A percentile compares a stretch with the other conserved stretches of the same genome.
Conservation (phyloP, 2,329 filamentous ascomycete genomes). For the Scedosporium aurantiacum region DNA sequence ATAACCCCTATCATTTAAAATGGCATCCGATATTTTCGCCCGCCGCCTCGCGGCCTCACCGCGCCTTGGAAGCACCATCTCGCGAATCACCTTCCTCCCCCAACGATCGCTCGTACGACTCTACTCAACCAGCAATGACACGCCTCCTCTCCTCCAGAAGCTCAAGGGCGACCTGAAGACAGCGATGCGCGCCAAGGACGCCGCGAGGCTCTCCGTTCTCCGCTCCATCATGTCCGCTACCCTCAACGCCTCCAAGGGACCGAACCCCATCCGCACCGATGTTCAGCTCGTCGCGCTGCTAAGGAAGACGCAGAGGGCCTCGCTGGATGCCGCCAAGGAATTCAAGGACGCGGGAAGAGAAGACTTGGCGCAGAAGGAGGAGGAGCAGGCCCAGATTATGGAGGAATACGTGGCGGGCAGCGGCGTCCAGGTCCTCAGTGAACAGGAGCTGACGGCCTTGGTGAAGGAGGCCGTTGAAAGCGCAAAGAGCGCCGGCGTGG, state of each 20-base stretch:
- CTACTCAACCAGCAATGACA: slow-evolving; percentile 22
- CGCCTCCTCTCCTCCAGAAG: slow-evolving; percentile 38
- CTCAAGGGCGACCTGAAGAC: slow-evolving; percentile 52
- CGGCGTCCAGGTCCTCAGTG: slow-evolving; percentile 45
- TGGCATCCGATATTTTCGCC: not conserved
- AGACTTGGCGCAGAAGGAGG: slow-evolving; percentile 62
- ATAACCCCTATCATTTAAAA: not conserved
- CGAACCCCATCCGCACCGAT: slow-evolving; percentile 58
- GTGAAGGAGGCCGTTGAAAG: slow-evolving; percentile 41
- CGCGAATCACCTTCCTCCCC: not conserved
- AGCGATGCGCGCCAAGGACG: slow-evolving; percentile 55
- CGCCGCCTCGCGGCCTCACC: not conserved
- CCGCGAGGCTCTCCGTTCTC: slow-evolving; percentile 54
- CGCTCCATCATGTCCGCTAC: slow-evolving; percentile 58
- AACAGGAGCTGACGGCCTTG: slow-evolving; percentile 45
- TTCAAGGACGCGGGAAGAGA: slow-evolving; percentile 52
- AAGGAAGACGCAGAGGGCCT: slow-evolving; percentile 48
- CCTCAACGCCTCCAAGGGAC: slow-evolving; percentile 65
- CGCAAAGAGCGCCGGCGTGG: slow-evolving; percentile 33
- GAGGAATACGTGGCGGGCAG: slow-evolving; percentile 52
- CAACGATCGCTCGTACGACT: not conserved
- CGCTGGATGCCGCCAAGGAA: slow-evolving; percentile 49
- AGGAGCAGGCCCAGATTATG: slow-evolving; percentile 51
- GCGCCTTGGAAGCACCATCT: not conserved
- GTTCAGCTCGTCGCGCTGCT: slow-evolving; percentile 57